Conservation (phyloP, 345 rosid genomes). For the Euphorbia lathyris region DNA sequence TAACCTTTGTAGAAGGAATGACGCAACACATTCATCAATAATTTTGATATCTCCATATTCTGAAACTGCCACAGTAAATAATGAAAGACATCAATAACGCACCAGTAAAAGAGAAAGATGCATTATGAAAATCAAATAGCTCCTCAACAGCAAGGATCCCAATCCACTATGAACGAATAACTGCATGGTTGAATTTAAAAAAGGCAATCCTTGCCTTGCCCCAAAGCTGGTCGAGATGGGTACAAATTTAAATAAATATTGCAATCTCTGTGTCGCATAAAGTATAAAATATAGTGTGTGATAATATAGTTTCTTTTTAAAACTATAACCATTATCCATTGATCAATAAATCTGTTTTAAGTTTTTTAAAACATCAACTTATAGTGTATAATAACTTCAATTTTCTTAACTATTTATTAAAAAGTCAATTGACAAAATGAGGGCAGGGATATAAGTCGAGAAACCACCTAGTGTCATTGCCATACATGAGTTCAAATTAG, state of each 20-base stretch:
- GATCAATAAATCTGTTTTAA: no score
- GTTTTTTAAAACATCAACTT: no score
- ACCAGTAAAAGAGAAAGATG: constrained; percentile 8
- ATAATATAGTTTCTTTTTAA: no score
- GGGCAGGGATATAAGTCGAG: no score
- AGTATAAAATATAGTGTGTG: no score
- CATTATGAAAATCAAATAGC: constrained; percentile 5
- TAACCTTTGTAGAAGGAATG: constrained; percentile 74
- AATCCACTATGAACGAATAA: not conserved
- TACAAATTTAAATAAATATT: not conserved
- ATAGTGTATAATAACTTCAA: not conserved
- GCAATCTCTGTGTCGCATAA: no score
- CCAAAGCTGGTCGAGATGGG: not conserved
- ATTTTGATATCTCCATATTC: constrained; percentile 39
- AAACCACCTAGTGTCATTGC: no score
- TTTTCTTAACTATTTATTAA: not conserved
- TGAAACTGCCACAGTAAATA: constrained; percentile 27
- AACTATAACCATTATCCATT: no score
- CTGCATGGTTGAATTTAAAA: not conserved
- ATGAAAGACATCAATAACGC: constrained; percentile 6
- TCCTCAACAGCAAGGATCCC: not conserved
- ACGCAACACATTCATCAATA: constrained; percentile 50
- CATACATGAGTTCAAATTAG: no score
- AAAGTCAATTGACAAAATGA: no score
- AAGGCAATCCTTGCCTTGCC: not conserved